These are phyloP conservation scores for Lipomyces yamanashiensis DNA, from an alignment of 805 yeast genomes.

Conservation along the genomic window DNA sequence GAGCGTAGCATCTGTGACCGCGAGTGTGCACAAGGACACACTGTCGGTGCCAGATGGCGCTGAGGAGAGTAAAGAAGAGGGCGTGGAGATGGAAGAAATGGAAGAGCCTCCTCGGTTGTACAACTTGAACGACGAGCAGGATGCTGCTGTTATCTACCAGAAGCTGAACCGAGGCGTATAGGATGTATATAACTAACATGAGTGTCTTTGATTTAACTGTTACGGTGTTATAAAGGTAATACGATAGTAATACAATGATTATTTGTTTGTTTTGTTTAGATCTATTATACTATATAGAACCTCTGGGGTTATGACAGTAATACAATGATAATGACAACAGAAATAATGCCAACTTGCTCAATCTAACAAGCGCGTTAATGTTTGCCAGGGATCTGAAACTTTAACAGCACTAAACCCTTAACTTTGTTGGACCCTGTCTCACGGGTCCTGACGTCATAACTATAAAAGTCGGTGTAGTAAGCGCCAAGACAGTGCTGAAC, in stretches of 20 bases:
- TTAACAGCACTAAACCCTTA: no score
- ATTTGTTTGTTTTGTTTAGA: no score
- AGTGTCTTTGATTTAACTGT: background rate
- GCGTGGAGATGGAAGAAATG: background rate
- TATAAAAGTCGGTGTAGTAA: background rate
- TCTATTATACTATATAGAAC: no score
- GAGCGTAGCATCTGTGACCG: background rate
- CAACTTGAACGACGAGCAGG: conserved; percentile 18
- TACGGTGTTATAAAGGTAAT: no score
- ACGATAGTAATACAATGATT: no score
- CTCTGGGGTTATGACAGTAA: no score
- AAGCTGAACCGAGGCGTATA: background rate
- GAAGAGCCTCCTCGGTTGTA: conserved; percentile 8
- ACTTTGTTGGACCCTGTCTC: background rate
- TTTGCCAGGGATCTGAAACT: no score
- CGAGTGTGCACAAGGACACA: background rate
- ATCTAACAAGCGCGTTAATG: no score
- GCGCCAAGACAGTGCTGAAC: background rate
- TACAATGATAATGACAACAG: no score
- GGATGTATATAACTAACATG: background rate
- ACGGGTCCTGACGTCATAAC: background rate
- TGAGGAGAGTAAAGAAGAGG: background rate
- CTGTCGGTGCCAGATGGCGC: background rate
- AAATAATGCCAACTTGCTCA: no score
- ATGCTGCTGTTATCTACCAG: conserved; percentile 14